Base-by-base conservation (phyloP, 2,329 filamentous ascomycete genomes). In the Triangularia setosa region DNA sequence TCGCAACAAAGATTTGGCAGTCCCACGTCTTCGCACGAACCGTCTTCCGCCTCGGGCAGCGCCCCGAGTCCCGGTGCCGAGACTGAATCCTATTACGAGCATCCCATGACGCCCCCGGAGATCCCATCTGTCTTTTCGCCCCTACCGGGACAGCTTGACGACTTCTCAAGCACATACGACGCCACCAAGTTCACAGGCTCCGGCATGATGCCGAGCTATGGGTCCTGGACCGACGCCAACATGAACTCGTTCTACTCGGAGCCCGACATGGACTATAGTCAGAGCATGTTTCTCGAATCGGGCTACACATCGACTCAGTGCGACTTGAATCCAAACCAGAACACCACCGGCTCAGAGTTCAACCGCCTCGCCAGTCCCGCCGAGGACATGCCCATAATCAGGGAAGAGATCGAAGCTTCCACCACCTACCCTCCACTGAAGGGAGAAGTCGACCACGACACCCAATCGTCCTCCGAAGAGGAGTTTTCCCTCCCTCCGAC, bases 41-140 rank as follows among this genome's bases (percentile, higher is more conserved):
- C 73, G 16, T 74, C 76, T 4, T 77, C 77, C 0, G 76, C 75
- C 62, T 75, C 77, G 63, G 76, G 74, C 60, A 72, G 71, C 25
- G 72, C 74, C 23, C 80, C 78, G 40, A 78, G 78, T 16, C 73
- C 72, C 3, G 70, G 75, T 4, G 78, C 74, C 62, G 79, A 81
- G 59, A 72, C 73, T 24, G 75, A 72, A 60, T 73, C 73, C 60
- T 75, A 73, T 59, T 73, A 73, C 60, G 71, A 74, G 61, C 67
- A 71, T 58, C 79, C 78, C 9, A 71, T 72, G 27, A 79, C 79
- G 2, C 78, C 78, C 1, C 71, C 74, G 12, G 79, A 79, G 52
- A 16, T 55, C 69, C 72, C 28, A 61, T 69, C 24, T 56, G 73
- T 18, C 69, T 75, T 55, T 72, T 52, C 62, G 16, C 70, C 72